phyloP scores from a whole-genome alignment of 2,329 filamentous ascomycete species.

The Pseudopithomyces maydicus region DNA sequence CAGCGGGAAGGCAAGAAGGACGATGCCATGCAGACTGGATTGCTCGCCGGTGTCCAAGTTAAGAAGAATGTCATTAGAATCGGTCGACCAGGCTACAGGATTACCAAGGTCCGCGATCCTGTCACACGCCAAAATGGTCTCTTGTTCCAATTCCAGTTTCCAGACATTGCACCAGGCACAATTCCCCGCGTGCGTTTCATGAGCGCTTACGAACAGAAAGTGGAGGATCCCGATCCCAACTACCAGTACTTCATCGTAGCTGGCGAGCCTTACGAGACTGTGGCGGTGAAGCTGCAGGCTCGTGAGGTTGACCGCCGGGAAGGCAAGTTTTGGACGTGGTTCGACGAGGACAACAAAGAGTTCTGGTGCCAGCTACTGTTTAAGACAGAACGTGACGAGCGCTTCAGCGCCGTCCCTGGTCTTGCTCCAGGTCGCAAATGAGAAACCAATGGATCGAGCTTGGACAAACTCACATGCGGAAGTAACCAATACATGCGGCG shows the following conservation, averaged over 20 bases:
- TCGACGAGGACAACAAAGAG: slow-evolving; percentile 93
- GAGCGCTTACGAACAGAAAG: slow-evolving; percentile 94
- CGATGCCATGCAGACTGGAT: slow-evolving; percentile 72
- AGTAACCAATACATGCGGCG: not conserved
- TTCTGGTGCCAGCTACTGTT: slow-evolving; percentile 98
- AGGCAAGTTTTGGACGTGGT: slow-evolving; percentile 90
- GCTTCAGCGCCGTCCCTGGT: slow-evolving; percentile 72
- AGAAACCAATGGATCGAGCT: slow-evolving; percentile 10
- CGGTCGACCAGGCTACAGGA: slow-evolving; percentile 93
- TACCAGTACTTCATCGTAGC: slow-evolving; percentile 96
- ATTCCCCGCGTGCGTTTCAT: slow-evolving; percentile 91
- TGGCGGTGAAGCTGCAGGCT: slow-evolving; percentile 93
- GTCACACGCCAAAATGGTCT: slow-evolving; percentile 86
- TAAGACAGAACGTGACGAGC: slow-evolving; percentile 96
- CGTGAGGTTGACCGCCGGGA: slow-evolving; percentile 89
- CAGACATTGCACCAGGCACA: slow-evolving; percentile 79
- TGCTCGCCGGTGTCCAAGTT: slow-evolving; percentile 70
- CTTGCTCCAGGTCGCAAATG: slow-evolving; percentile 57
- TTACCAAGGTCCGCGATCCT: slow-evolving; percentile 92
- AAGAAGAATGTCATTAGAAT: slow-evolving; percentile 91
- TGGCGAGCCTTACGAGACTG: slow-evolving; percentile 97
- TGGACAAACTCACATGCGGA: not conserved
- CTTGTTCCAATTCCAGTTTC: slow-evolving; percentile 95
- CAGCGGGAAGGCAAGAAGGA: slow-evolving; percentile 82
- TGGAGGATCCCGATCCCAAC: slow-evolving; percentile 88